Percentiles rank a stretch among this genome's conserved stretches.
These are phyloP conservation scores for Cylindrotheca fusiformis DNA, from an alignment of 108 stramenopile genomes.

Conservation along the genomic window DNA sequence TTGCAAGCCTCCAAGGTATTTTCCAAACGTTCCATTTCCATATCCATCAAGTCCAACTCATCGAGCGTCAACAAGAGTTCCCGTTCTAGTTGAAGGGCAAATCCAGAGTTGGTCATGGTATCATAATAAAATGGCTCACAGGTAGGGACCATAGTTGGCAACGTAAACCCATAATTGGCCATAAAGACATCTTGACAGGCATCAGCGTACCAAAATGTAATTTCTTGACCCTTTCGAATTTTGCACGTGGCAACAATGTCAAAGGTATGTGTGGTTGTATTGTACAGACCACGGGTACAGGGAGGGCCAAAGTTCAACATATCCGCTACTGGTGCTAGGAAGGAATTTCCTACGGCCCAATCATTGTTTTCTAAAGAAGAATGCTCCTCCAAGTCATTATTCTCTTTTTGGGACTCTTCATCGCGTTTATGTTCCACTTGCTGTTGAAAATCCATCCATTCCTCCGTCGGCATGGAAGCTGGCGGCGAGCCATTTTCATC, in stretches of 20 bases:
- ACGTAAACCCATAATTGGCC: conserved; percentile 78
- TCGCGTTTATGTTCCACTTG: conserved; percentile 7
- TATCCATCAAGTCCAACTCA: conserved; percentile 40
- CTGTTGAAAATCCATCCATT: conserved; percentile 43
- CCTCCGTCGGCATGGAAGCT: conserved; percentile 49
- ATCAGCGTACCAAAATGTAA: conserved; percentile 82
- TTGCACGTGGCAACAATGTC: conserved; percentile 74
- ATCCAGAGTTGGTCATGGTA: conserved; percentile 21
- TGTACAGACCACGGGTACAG: conserved; percentile 76
- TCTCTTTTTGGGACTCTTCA: conserved; percentile 8
- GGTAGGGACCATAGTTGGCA: conserved; percentile 56
- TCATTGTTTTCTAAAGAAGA: conserved; percentile 5
- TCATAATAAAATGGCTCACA: conserved; percentile 33
- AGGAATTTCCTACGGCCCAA: conserved; percentile 47
- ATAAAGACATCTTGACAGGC: conserved; percentile 77
- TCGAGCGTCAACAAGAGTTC: conserved; percentile 29
- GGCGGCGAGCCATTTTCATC: conserved; percentile 27
- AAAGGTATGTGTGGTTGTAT: conserved; percentile 58
- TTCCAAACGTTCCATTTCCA: conserved; percentile 19
- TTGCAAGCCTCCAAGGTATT: conserved; percentile 5
- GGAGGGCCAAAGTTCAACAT: conserved; percentile 85
- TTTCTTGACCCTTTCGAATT: conserved; percentile 74
- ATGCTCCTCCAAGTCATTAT: background rate
- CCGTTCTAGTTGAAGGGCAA: conserved; percentile 12
- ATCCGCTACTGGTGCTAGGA: conserved; percentile 82